phyloP scores from a whole-genome alignment of 1,139 yeast species.

The Blastobotrys aristatus region DNA sequence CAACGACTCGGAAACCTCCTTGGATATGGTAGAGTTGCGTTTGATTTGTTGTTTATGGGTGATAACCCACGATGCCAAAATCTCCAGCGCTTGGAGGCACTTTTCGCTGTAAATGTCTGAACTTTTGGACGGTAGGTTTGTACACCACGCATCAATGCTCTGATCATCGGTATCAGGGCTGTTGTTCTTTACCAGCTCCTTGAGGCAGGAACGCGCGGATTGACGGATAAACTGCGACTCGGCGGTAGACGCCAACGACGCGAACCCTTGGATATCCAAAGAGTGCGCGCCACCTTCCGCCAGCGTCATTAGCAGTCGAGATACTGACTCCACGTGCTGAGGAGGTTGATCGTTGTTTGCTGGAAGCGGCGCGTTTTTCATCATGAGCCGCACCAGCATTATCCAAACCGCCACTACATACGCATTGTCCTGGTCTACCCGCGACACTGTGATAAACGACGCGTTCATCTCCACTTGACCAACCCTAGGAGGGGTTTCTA shows the following conservation, averaged over 20 bases:
- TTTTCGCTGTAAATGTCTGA: slow-evolving; percentile 12
- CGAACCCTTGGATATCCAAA: slow-evolving; percentile 15
- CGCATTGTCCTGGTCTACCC: slow-evolving; percentile 10
- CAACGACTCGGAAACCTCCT: slow-evolving; percentile 22
- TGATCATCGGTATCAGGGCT: neutral
- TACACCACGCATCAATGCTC: slow-evolving; percentile 12
- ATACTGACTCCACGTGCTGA: slow-evolving; percentile 6
- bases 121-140: slow-evolving; percentile 16
- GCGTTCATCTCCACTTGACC: slow-evolving; percentile 10
- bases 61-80: slow-evolving; percentile 16
- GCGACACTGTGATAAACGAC: slow-evolving; percentile 6
- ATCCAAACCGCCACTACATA: slow-evolving; percentile 15
- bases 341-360: neutral
- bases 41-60: neutral
- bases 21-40: neutral
- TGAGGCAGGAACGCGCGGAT: slow-evolving; percentile 16
- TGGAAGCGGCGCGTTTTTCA: neutral
- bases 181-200: slow-evolving; percentile 14
- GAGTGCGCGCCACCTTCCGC: neutral
- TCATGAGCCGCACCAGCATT: slow-evolving; percentile 10
- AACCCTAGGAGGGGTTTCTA: neutral
- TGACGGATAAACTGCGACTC: slow-evolving; percentile 6
- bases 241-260: slow-evolving; percentile 10
- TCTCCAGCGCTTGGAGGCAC: slow-evolving; percentile 17
- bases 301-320: slow-evolving; percentile 12